Percentiles rank a stretch among this genome's conserved stretches.
Evolutionary conservation across 495 filamentous ascomycete species (phyloP).

Genomic region (Neurospora africana): DNA sequence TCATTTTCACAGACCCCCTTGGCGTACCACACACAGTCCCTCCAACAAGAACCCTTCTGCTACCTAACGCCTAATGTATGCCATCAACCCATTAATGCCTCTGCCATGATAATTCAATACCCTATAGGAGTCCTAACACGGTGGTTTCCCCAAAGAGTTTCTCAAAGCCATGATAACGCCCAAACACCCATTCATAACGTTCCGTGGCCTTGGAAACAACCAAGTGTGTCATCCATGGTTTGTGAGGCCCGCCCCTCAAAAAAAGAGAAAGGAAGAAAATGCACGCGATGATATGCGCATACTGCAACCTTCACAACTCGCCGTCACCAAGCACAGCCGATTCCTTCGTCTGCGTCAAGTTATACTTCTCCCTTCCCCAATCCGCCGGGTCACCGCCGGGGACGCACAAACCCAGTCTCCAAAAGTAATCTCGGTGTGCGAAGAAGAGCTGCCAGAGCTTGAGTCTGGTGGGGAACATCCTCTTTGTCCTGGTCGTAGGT

Average conservation of each 20-base stretch:
- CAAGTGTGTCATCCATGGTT: not conserved
- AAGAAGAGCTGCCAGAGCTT: slow-evolving; percentile 87
- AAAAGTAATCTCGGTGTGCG: slow-evolving; percentile 94
- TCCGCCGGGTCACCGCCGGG: slow-evolving; percentile 69
- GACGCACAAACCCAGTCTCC: slow-evolving; percentile 80
- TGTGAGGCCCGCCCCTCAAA: not conserved
- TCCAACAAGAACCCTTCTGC: not conserved
- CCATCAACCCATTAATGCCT: not conserved
- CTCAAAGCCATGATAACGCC: not conserved
- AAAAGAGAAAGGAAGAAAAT: no score
- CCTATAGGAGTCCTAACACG: not conserved
- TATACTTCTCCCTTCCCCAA: slow-evolving; percentile 44
- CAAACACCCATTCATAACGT: not conserved
- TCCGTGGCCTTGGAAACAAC: not conserved
- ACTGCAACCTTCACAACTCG: not conserved
- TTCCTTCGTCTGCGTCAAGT: slow-evolving; percentile 9
- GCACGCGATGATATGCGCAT: not conserved
- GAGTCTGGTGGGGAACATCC: slow-evolving; percentile 48
- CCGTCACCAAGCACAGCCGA: not conserved
- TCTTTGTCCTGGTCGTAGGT: not conserved
- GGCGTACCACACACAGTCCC: no score
- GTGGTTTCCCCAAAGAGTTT: not conserved
- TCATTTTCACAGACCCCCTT: no score
- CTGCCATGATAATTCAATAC: not conserved
- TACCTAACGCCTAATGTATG: not conserved